Base-by-base conservation (phyloP, 2,329 filamentous ascomycete species). In the Macrophomina tecta region DNA sequence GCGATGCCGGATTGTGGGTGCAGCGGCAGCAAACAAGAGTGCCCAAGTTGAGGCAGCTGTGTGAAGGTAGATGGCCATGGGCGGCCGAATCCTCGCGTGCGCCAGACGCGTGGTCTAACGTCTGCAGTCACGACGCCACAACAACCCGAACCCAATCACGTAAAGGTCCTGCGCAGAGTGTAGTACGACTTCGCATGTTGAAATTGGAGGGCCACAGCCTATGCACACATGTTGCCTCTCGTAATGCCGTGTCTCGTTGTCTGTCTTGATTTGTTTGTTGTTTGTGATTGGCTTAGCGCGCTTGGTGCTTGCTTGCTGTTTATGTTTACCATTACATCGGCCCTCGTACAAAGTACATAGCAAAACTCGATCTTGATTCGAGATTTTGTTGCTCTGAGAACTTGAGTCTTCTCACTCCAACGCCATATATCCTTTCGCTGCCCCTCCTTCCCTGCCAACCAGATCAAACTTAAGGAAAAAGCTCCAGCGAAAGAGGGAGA, bases 331-430 rank as follows among this genome's bases (percentile, higher is more conserved):
- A 62, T 62, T 62, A 62, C 45, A 61, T 49, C 42, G 16, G 11
- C 58, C 58, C n/a, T 62, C 58, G 58, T 62, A 62, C 58, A 62
- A 61, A 62, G 42, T 62, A 62, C 58, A 62, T 62, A 49, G 58
- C 45, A 62, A 62, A 62, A 46, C 56, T 34, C 56, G 56, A 46
- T 32, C 34, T 12, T 48, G 28, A 46, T 48, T 61, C 58, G 58
- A 62, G 42, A 9, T 34, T 61, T 62, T 62, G 58, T 38, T 32
- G 16, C 40, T 62, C 45, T 62, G 58, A 36, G 23, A 45, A 38
- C 28, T 34, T 28, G 55, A 28, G 30, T 49, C 30, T 48, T 49
- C 42, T 28, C 46, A 34, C 30, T 62, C 58, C 48, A 62, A 62
- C 58, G 58, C 58, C 58, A 45, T 28, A 49, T 30, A 62, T 49